Base-by-base conservation (phyloP, 2,329 filamentous ascomycete species). In the Fusarium coicis region DNA sequence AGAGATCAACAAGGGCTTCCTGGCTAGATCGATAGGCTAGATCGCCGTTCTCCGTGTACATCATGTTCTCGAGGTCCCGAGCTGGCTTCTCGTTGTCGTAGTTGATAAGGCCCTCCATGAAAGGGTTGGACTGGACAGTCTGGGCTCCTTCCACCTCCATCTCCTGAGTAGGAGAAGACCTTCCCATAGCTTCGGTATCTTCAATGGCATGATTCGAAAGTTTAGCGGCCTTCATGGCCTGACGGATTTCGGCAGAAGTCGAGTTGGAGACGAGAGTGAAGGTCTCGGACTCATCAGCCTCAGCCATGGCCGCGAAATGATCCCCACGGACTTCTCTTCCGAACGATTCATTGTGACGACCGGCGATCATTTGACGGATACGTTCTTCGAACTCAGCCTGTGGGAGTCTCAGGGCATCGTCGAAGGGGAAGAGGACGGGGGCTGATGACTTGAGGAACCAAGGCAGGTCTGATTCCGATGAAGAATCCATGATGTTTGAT, bases 21-120 rank as follows among this genome's bases (percentile, higher is more conserved):
- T 80, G 79, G 1, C 86, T 87, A 3, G 86, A 87, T 16, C 81
- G 76, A 70, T 84, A 83, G 10, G 88, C 84, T 4, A 87, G 74
- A 66, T 88, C 88, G 7, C 63, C 74, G 63, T 90, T 90, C 39
- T 87, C 83, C 0, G 88, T 91, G n/a, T 84, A 74, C 79, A 86
- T 86, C 78, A 84, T 85, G 75, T 85, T 85, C 5, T 83, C 76
- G 50, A 79, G 76, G 37, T 79, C 58, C 5, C 42, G 61, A 19
- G 64, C 40, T 37, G 52, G 34, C 7, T 72, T 53, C 9, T 73
- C 47, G 7, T 70, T 68, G 15, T 36, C 47, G n/a, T 77, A 63
- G n/a, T 71, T 74, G 32, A 78, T 42, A 2, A 84, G 75, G 19
- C 78, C 80, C 6, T 80, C 63, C 77, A 85, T 81, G 70, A 84